Conservation (phyloP, 306 rosid genomes). For the Quercus wislizeni region DNA sequence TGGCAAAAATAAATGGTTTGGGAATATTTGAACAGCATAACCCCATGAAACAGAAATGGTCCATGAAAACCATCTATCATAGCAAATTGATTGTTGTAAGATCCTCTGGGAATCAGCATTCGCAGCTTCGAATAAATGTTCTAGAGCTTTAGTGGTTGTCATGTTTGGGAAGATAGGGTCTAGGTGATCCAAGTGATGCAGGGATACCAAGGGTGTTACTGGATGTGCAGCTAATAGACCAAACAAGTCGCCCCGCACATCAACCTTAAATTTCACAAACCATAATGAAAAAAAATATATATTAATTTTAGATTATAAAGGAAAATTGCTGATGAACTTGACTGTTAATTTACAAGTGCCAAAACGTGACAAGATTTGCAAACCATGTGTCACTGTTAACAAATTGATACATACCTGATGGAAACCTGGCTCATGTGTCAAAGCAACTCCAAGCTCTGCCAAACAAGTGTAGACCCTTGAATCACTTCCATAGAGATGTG, state of each 20-base stretch:
- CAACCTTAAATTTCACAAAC: constrained; percentile 47
- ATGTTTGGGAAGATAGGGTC: constrained; percentile 80
- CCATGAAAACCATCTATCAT: constrained; percentile 77
- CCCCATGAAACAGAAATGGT: constrained; percentile 92
- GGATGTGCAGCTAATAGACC: constrained; percentile 91
- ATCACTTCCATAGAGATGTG: constrained; percentile 92
- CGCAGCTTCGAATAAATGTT: constrained; percentile 56
- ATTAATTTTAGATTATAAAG: neutral
- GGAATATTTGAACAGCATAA: constrained; percentile 73
- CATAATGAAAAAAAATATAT: neutral
- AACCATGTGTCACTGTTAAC: neutral
- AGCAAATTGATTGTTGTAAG: constrained; percentile 78
- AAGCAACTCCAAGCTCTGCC: constrained; percentile 82
- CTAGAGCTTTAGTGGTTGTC: constrained; percentile 53
- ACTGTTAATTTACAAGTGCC: neutral
- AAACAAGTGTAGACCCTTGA: constrained; percentile 69
- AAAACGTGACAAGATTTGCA: neutral
- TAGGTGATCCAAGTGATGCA: constrained; percentile 63
- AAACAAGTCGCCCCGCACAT: constrained; percentile 62
- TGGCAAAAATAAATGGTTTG: constrained; percentile 40
- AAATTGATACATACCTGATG: constrained; percentile 57
- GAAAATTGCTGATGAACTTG: neutral
- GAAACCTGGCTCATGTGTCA: constrained; percentile 83
- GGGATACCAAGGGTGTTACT: constrained; percentile 60
- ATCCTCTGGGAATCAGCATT: constrained; percentile 66